Conservation (phyloP, 1,139 yeast genomes). For the Tardiomyces blankii region DNA sequence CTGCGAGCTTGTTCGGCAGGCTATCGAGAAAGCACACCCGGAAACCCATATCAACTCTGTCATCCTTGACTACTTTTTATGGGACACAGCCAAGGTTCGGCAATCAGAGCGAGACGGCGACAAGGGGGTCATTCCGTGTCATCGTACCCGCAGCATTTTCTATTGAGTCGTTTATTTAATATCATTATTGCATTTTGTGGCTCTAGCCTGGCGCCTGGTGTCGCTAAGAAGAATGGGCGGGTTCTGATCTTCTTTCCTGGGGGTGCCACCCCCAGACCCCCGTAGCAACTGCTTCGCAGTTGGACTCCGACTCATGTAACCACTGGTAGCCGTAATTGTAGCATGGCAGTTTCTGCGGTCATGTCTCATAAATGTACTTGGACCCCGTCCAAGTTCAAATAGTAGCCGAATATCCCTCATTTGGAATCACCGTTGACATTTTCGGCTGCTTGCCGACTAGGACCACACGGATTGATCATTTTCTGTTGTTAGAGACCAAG, state of each 20-base stretch:
- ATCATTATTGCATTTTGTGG: not conserved
- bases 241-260: not conserved
- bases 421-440: not conserved
- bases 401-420: too few species aligned
- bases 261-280: too few species aligned
- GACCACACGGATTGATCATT: not conserved
- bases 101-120: conserved; percentile 16
- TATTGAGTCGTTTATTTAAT: conserved; percentile 15
- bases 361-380: too few species aligned
- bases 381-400: too few species aligned
- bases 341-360: too few species aligned
- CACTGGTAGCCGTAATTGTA: too few species aligned
- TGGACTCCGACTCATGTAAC: too few species aligned
- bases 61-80: conserved; percentile 31
- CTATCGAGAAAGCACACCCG: conserved; percentile 15
- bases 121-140: conserved; percentile 24
- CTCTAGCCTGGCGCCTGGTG: not conserved
- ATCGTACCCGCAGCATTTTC: conserved; percentile 28
- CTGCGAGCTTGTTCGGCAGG: conserved; percentile 26
- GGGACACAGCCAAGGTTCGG: conserved; percentile 34
- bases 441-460: not conserved
- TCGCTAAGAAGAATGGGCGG: not conserved
- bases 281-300: too few species aligned
- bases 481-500: not conserved
- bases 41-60: conserved; percentile 24